Base-by-base conservation (phyloP, 2,329 filamentous ascomycete genomes). In the Verruconis gallopava region DNA sequence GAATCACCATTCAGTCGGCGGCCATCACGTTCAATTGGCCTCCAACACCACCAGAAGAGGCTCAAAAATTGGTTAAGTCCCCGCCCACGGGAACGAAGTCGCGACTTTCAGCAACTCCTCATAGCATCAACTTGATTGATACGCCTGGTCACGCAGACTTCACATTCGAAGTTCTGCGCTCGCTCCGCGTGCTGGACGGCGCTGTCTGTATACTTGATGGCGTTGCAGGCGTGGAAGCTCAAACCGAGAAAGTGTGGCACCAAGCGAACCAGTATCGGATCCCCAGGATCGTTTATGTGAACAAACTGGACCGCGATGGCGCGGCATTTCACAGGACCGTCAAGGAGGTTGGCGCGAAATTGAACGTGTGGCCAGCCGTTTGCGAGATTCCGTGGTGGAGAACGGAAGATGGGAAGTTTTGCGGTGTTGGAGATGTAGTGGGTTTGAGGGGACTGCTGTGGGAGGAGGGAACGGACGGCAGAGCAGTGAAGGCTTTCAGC, bases 131-230 rank as follows among this genome's bases (percentile, higher is more conserved):
- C 56, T 67, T 94, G 2, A 96, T 98, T 46, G 91, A 98, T 58
- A 96, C 91, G 0, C 91, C 91, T 2, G 91, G 91, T 1, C 91
- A 98, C 56, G 88, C 93, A 17, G 91, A 98, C 58, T 98, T 98
- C 53, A 86, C 89, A 1, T 96, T 96, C 54, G 91, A 98, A 59
- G 91, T 96, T 2, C 73, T 95, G 49, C 77, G 91, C 11, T 96
- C 89, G 21, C 68, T 96, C 4, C 79, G 85, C 15, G 81, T 94
- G 22, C 71, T 94, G 0, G 86, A 94, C 55, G 86, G 86, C 4
- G 85, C 85, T 1, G 79, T 94, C n/a, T 93, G 85, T 53, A 88
- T 94, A 53, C 76, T 94, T 5, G 86, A 94, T 56, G 86, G 84
- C 0, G 86, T 94, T 28, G 86, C 89, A 46, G 86, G 86, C 1